phyloP scores from a whole-genome alignment of 106 monocot species.

The Phalaenopsis equestris region DNA sequence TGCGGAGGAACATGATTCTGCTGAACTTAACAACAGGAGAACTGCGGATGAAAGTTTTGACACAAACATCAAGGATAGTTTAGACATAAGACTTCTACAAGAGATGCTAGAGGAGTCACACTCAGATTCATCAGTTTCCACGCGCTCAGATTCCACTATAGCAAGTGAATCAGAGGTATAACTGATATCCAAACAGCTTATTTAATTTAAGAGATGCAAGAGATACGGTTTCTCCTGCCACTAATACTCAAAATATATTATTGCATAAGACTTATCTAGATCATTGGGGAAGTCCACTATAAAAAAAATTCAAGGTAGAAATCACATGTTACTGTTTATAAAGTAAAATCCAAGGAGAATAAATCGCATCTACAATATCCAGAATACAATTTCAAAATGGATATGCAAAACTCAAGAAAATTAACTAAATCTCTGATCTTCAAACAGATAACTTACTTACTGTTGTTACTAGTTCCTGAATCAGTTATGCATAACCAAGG shows the following conservation, averaged over 20 bases:
- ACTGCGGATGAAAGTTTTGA: conserved; percentile 28
- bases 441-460: background rate
- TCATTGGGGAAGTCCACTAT: too few relatives aligned
- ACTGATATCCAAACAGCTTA: background rate
- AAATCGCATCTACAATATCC: too few relatives aligned
- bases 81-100: conserved; percentile 70
- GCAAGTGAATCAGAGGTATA: conserved; percentile 76
- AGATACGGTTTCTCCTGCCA: background rate
- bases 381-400: background rate
- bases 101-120: conserved; percentile 91
- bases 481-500: conserved; percentile 26
- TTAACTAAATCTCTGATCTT: background rate
- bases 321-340: too few relatives aligned
- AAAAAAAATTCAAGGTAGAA: too few relatives aligned
- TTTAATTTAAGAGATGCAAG: conserved; percentile 1
- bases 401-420: background rate
- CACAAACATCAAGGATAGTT: conserved; percentile 28
- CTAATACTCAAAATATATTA: too few relatives aligned
- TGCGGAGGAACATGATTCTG: conserved; percentile 2
- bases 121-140: conserved; percentile 61
- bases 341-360: too few relatives aligned
- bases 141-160: conserved; percentile 45
- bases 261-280: too few relatives aligned
- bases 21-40: conserved; percentile 18
- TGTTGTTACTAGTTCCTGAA: conserved; percentile 15